phyloP scores from a whole-genome alignment of 1,284 basidiomycete genomes.

The Austroboletus rostrupii region DNA sequence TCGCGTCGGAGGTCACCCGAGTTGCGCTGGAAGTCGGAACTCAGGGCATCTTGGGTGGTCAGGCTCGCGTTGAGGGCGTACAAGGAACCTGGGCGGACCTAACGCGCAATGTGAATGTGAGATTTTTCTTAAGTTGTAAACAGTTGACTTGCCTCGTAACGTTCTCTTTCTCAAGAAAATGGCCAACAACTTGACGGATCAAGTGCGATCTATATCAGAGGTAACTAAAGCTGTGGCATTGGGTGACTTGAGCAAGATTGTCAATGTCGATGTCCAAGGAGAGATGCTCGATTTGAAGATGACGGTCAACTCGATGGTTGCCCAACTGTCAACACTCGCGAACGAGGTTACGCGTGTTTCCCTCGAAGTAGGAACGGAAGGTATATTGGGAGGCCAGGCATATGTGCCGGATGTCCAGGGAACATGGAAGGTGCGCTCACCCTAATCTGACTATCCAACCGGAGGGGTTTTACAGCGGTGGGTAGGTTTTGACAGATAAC shows the following conservation, averaged over 20 bases:
- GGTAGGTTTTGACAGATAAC: conserved; percentile 67
- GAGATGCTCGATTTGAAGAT: conserved; percentile 94
- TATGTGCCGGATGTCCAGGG: conserved; percentile 84
- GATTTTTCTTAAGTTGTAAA: conserved; percentile 20
- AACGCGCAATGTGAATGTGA: conserved; percentile 83
- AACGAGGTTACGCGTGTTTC: conserved; percentile 86
- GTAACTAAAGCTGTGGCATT: conserved; percentile 96
- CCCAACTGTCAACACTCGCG: conserved; percentile 77
- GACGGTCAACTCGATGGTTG: conserved; percentile 91
- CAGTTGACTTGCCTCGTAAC: conserved; percentile 21
- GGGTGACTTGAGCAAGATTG: conserved; percentile 86
- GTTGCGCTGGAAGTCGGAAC: conserved; percentile 92
- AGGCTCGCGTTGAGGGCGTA: conserved; percentile 88
- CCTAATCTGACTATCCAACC: conserved; percentile 1
- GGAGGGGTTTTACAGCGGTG: not conserved
- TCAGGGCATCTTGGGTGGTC: conserved; percentile 89
- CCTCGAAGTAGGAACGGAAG: conserved; percentile 92
- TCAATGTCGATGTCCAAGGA: conserved; percentile 94
- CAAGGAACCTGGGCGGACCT: conserved; percentile 94
- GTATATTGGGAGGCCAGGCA: conserved; percentile 93
- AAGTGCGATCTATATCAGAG: conserved; percentile 95
- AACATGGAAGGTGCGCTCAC: conserved; percentile 76
- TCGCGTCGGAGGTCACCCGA: conserved; percentile 92
- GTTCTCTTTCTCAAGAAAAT: conserved; percentile 55
- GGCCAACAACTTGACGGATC: conserved; percentile 91